These are phyloP conservation scores for Auricularia sp. DNA, from an alignment of 768 basidiomycete species.

Conservation along the genomic window DNA sequence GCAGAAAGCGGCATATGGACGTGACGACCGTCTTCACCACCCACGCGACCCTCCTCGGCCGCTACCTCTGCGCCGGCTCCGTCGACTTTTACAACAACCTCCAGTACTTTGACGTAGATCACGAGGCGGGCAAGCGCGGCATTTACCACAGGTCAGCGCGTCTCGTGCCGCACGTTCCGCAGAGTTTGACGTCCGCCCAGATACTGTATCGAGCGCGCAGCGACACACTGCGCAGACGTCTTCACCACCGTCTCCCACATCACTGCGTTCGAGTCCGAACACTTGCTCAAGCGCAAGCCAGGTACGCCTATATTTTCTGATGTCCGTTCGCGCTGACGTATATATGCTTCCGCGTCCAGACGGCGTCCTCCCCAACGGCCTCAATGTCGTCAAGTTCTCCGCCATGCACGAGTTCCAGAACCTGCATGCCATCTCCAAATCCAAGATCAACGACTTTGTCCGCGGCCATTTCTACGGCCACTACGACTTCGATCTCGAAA, in stretches of 20 bases:
- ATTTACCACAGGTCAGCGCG: conserved; percentile 73
- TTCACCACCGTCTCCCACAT: conserved; percentile 98
- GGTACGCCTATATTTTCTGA: conserved; percentile 9
- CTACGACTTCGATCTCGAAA: conserved; percentile 91
- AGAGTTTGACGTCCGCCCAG: conserved; percentile 12
- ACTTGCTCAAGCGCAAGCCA: conserved; percentile 89
- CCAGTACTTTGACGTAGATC: conserved; percentile 98
- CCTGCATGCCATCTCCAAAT: conserved; percentile 81
- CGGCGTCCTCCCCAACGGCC: conserved; percentile 92
- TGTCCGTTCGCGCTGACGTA: conserved; percentile 16
- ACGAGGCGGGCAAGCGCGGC: conserved; percentile 97
- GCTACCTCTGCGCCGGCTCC: conserved; percentile 95
- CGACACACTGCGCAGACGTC: conserved; percentile 93
- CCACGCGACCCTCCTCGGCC: conserved; percentile 94
- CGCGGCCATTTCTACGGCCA: conserved; percentile 98
- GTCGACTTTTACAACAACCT: conserved; percentile 99
- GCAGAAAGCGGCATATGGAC: conserved; percentile 93
- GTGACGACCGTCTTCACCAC: conserved; percentile 98
- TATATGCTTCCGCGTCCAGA: conserved; percentile 34
- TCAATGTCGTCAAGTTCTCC: conserved; percentile 98
- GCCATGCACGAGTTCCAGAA: conserved; percentile 99
- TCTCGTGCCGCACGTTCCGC: background rate
- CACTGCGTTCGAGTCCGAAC: conserved; percentile 95
- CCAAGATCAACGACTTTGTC: conserved; percentile 98
- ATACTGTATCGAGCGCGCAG: conserved; percentile 94